Percentiles rank a stretch among this genome's conserved stretches.
Evolutionary conservation across 352 stramenopile genomes (phyloP).

Genomic region (Stephanocyclus meneghinianus): DNA sequence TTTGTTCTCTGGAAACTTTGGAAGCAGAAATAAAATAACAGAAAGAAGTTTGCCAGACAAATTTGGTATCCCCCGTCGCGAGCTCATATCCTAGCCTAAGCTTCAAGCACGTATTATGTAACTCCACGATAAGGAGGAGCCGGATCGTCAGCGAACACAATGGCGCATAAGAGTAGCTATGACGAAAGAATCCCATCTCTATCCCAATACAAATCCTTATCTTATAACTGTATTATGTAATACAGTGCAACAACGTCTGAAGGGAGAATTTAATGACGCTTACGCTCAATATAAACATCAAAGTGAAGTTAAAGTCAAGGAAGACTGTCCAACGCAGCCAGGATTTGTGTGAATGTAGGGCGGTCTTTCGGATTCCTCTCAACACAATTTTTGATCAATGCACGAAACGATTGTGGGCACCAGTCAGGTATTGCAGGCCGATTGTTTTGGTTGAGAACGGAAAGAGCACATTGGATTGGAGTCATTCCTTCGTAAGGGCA

Average conservation of each 20-base stretch:
- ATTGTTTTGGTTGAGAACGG: slow-evolving; percentile 77
- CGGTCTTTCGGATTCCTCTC: slow-evolving; percentile 65
- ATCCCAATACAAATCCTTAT: no score
- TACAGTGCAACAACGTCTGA: no score
- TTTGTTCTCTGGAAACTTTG: not conserved
- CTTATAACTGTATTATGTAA: no score
- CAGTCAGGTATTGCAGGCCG: slow-evolving; percentile 75
- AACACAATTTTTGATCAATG: slow-evolving; percentile 73
- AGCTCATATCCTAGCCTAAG: no score
- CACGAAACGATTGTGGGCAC: slow-evolving; percentile 66
- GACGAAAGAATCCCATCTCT: no score
- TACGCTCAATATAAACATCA: no score
- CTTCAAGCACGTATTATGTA: no score
- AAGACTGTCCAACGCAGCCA: slow-evolving; percentile 67
- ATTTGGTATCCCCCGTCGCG: no score
- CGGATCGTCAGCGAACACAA: no score
- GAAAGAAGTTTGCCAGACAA: not conserved
- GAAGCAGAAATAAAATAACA: not conserved
- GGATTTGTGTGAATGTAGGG: slow-evolving; percentile 75
- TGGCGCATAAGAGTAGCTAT: no score
- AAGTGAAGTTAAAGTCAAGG: slow-evolving; percentile 11
- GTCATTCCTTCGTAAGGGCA: slow-evolving; percentile 83
- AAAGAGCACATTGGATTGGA: slow-evolving; percentile 79
- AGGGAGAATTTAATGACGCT: not conserved
- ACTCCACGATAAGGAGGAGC: no score